Evolutionary conservation across 345 rosid genomes (phyloP).

Genomic region (Pugionium cornutum): DNA sequence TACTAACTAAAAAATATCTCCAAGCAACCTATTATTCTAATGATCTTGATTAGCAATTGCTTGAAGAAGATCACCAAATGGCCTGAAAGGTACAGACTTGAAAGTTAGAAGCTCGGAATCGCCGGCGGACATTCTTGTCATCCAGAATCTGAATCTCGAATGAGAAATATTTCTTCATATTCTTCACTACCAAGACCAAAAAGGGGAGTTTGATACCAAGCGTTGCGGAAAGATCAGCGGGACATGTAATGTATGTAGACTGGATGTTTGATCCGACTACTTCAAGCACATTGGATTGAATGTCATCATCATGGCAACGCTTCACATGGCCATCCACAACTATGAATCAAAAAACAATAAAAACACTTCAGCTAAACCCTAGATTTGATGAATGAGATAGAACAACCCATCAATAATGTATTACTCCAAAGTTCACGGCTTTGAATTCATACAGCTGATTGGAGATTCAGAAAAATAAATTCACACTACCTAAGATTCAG

Average conservation of each 20-base stretch:
- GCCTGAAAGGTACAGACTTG: slow-evolving; percentile 65
- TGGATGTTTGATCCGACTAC: slow-evolving; percentile 83
- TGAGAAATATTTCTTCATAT: slow-evolving; percentile 85
- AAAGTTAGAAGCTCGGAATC: slow-evolving; percentile 97
- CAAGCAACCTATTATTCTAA: background rate
- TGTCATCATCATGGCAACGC: slow-evolving; percentile 84
- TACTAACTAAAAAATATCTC: background rate
- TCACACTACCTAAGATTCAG: slow-evolving; percentile 9
- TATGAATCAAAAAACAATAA: slow-evolving; percentile 19
- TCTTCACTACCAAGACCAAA: slow-evolving; percentile 89
- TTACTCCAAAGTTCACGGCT: background rate
- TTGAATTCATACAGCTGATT: slow-evolving; percentile 4
- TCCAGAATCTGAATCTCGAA: slow-evolving; percentile 96
- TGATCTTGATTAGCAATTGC: slow-evolving; percentile 5
- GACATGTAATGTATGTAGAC: slow-evolving; percentile 92
- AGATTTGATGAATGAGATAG: slow-evolving; percentile 10
- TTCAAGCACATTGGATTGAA: slow-evolving; percentile 89
- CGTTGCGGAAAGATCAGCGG: slow-evolving; percentile 83
- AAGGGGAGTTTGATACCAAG: slow-evolving; percentile 97
- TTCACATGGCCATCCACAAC: slow-evolving; percentile 85
- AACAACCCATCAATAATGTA: background rate
- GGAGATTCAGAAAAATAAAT: background rate
- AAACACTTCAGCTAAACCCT: slow-evolving; percentile 19
- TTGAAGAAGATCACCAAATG: background rate
- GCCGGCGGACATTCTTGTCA: slow-evolving; percentile 94